phyloP scores from a whole-genome alignment of 2,329 filamentous ascomycete genomes.

The Hymenotorrendiella dingleyae region DNA sequence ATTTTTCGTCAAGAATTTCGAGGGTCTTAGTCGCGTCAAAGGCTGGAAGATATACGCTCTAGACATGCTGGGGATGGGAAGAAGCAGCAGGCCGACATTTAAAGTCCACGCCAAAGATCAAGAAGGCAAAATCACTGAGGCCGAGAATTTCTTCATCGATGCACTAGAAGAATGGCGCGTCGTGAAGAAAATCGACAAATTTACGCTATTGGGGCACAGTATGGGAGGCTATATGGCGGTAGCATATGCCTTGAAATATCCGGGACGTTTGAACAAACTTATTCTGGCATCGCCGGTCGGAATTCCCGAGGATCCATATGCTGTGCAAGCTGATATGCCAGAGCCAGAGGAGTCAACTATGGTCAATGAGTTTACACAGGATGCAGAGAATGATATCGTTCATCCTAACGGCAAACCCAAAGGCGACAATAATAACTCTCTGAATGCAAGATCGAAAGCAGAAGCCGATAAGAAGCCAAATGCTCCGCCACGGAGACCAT shows the following conservation, averaged over 20 bases:
- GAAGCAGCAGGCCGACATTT: conserved; percentile 78
- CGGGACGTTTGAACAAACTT: conserved; percentile 88
- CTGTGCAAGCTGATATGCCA: conserved; percentile 73
- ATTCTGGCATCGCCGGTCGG: conserved; percentile 93
- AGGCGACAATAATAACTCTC: conserved; percentile 44
- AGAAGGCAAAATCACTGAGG: conserved; percentile 75
- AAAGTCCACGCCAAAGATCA: conserved; percentile 77
- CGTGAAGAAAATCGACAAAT: conserved; percentile 81
- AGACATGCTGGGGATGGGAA: conserved; percentile 94
- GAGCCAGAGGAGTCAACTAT: conserved; percentile 69
- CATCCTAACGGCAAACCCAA: conserved; percentile 34
- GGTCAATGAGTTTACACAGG: conserved; percentile 72
- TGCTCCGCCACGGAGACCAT: conserved; percentile 39
- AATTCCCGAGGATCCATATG: conserved; percentile 90
- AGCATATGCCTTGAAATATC: conserved; percentile 94
- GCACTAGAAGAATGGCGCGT: conserved; percentile 93
- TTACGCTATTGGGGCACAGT: conserved; percentile 89
- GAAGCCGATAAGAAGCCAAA: conserved; percentile 32
- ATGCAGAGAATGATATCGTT: conserved; percentile 49
- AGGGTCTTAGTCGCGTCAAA: conserved; percentile 68
- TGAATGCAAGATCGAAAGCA: conserved; percentile 41
- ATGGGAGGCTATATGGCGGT: conserved; percentile 92
- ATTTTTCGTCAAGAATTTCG: conserved; percentile 98
- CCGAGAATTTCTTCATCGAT: conserved; percentile 94
- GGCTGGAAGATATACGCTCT: conserved; percentile 90